Evolutionary conservation across 1,284 basidiomycete species (phyloP).

Genomic region (Bondarzewia mesenterica): DNA sequence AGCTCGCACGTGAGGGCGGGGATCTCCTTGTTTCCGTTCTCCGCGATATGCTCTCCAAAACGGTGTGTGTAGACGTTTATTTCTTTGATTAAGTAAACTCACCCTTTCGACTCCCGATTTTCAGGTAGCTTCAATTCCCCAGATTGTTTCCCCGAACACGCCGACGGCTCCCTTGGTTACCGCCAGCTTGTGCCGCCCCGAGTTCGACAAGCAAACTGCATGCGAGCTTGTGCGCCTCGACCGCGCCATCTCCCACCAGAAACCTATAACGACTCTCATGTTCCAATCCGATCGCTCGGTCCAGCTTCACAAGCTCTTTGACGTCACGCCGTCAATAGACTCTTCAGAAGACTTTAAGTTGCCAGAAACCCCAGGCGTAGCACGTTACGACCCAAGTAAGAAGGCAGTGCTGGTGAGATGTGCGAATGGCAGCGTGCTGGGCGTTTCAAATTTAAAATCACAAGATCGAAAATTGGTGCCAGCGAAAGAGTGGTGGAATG

Average conservation of each 20-base stretch:
- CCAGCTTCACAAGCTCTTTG: constrained; percentile 35
- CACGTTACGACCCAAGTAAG: constrained; percentile 30
- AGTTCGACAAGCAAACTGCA: constrained; percentile 54
- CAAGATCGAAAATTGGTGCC: constrained; percentile 37
- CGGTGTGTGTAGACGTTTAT: constrained; percentile 27
- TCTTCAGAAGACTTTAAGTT: neutral
- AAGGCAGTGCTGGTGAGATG: constrained; percentile 41
- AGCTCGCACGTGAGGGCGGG: constrained; percentile 61
- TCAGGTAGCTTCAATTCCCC: constrained; percentile 11
- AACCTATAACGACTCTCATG: constrained; percentile 37
- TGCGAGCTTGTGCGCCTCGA: constrained; percentile 47
- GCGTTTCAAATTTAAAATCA: constrained; percentile 33
- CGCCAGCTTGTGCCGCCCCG: constrained; percentile 38
- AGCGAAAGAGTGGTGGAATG: constrained; percentile 56
- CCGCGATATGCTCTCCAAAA: constrained; percentile 49
- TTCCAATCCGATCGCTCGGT: constrained; percentile 32
- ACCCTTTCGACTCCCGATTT: neutral
- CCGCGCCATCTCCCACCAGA: constrained; percentile 66
- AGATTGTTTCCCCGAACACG: neutral
- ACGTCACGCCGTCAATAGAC: constrained; percentile 9
- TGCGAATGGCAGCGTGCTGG: constrained; percentile 36
- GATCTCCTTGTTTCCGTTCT: constrained; percentile 65
- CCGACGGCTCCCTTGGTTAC: neutral
- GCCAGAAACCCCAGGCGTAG: constrained; percentile 28
- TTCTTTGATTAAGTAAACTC: neutral